Conservation (phyloP, 768 basidiomycete species). For the Podaxis pistillaris region DNA sequence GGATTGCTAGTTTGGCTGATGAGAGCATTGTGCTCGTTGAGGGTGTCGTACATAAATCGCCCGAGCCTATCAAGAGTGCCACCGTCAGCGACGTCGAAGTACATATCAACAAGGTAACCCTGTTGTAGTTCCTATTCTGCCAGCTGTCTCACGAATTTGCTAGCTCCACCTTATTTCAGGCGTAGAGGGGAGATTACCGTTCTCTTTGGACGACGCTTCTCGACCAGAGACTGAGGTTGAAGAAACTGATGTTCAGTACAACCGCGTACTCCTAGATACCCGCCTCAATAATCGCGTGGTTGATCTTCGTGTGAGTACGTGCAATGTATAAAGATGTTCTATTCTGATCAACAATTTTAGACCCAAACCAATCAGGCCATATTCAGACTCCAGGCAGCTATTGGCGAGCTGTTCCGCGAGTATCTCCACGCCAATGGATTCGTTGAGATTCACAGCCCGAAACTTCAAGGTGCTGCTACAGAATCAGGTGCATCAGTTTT, state of each 20-base stretch:
- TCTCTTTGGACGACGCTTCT: conserved; percentile 90
- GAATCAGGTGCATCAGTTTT: conserved; percentile 97
- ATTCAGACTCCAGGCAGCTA: conserved; percentile 88
- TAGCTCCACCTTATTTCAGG: conserved; percentile 84
- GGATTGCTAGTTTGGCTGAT: conserved; percentile 70
- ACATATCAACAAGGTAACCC: conserved; percentile 71
- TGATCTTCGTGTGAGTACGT: conserved; percentile 76
- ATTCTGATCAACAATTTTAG: conserved; percentile 35
- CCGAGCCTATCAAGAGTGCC: conserved; percentile 88
- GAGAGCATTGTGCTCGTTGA: conserved; percentile 94
- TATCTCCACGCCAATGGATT: conserved; percentile 75
- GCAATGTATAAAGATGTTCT: neutral
- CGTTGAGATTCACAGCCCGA: conserved; percentile 95
- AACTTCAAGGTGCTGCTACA: conserved; percentile 94
- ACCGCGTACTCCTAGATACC: conserved; percentile 86
- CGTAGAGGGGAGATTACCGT: conserved; percentile 78
- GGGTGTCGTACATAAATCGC: conserved; percentile 75
- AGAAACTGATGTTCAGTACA: conserved; percentile 57
- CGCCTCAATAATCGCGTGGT: conserved; percentile 92
- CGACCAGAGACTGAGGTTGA: conserved; percentile 76
- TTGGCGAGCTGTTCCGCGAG: conserved; percentile 84
- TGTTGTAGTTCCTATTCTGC: neutral
- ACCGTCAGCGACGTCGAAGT: conserved; percentile 87
- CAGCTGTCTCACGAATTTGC: neutral
- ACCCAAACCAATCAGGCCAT: conserved; percentile 95